These are phyloP conservation scores for Eruca vesicaria DNA, from an alignment of 441 rosid genomes.

Conservation along the genomic window DNA sequence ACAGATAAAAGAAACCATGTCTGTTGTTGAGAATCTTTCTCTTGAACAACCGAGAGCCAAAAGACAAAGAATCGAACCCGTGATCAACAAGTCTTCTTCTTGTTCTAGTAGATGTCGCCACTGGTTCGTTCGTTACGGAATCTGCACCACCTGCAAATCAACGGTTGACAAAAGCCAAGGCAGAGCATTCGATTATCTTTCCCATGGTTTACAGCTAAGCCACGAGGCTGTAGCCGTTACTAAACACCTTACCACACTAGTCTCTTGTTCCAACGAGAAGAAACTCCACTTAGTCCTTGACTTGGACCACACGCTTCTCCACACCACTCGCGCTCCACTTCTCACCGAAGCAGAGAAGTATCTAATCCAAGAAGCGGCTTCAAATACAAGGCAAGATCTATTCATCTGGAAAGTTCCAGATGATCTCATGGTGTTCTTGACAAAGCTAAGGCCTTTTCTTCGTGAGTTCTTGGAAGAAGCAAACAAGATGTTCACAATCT, in stretches of 20 bases:
- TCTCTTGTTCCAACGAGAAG: slow-evolving; percentile 7
- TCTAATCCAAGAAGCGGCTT: slow-evolving; percentile 10
- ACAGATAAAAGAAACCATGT: slow-evolving; percentile 2
- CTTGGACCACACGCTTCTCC: slow-evolving; percentile 36
- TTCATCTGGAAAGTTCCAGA: background rate
- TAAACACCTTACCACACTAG: background rate
- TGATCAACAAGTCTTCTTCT: background rate
- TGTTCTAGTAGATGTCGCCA: slow-evolving; percentile 15
- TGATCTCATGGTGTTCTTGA: background rate
- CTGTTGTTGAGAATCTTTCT: background rate
- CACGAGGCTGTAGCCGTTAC: slow-evolving; percentile 8
- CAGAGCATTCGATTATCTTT: slow-evolving; percentile 4
- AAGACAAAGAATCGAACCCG: slow-evolving; percentile 5
- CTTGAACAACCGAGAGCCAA: slow-evolving; percentile 1
- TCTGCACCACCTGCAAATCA: slow-evolving; percentile 4
- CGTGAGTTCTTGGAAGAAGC: slow-evolving; percentile 25
- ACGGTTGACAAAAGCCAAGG: background rate
- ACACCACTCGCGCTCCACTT: background rate
- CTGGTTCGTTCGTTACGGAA: background rate
- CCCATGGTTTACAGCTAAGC: slow-evolving; percentile 14
- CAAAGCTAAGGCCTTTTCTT: slow-evolving; percentile 25
- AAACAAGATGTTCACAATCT: slow-evolving; percentile 11
- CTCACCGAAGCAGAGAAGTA: slow-evolving; percentile 22
- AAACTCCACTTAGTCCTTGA: slow-evolving; percentile 33
- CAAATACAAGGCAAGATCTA: slow-evolving; percentile 10